A percentile compares a stretch with the other conserved stretches of the same genome.
Evolutionary conservation across 108 stramenopile genomes (phyloP).

Genomic region (Aureococcus anophagefferens): DNA sequence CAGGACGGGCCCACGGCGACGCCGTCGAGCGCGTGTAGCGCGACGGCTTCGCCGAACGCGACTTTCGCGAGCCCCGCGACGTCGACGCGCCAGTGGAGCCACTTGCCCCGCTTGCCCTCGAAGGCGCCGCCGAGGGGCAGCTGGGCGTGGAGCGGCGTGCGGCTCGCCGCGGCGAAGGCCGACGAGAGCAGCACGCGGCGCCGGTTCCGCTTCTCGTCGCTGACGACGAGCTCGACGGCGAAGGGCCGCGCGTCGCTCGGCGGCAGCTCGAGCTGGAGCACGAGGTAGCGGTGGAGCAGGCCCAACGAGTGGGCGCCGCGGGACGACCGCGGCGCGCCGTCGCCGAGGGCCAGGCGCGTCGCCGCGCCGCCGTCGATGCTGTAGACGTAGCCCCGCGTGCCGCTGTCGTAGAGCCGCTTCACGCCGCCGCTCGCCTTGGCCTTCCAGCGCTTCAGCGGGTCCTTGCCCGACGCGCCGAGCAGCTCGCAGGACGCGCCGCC

Average conservation of each 20-base stretch:
- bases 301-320: background rate
- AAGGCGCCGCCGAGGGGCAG: background rate
- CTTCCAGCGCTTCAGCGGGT: background rate
- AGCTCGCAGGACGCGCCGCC: background rate
- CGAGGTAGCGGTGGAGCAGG: background rate
- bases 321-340: too few species aligned
- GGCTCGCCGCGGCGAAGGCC: background rate
- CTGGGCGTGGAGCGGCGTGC: background rate
- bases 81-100: too few species aligned
- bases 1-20: too few species aligned
- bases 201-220: background rate
- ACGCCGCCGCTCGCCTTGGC: background rate
- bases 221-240: background rate
- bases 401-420: background rate
- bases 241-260: background rate
- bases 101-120: too few species aligned
- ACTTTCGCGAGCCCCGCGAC: too few species aligned
- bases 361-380: background rate
- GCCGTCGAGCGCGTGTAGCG: too few species aligned
- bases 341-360: background rate
- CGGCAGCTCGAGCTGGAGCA: background rate
- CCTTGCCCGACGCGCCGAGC: background rate
- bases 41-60: too few species aligned
- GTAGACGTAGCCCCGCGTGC: background rate
- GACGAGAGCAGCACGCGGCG: background rate